Evolutionary conservation across 305 asterid species (phyloP), one percentile per base, ranked within the genome.

Genomic region (Fraxinus sp.): DNA sequence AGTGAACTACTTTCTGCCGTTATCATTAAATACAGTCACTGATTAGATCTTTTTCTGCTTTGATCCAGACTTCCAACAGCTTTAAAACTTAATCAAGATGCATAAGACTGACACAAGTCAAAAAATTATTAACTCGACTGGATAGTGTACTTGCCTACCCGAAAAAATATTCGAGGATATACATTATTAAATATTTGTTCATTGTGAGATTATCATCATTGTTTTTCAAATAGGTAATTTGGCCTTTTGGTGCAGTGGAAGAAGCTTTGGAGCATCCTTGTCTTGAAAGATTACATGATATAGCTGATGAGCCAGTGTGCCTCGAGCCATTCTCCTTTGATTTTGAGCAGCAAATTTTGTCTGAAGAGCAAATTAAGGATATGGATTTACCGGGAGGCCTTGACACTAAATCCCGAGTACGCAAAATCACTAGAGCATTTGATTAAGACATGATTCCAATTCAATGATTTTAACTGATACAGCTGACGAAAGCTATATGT

Each of bases 321-420:
- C 74, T 84, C 0, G 44, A 82, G 79, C 88, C 97, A 13, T 96
- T 96, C 83, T 86, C 93, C 3, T 94, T 91, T 22, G 98, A 94
- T 83, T 91, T 94, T 81, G 99, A 96, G 94, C 85, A 87, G 68
- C 97, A 90, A 83, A 84, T 83, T 78, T 85, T 91, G 68, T 88
- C 93, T 10, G 97, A 93, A 79, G 99, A 96, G 83, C 97, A 96
- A 91, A 94, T 96, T 72, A 96, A 96, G 83, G 98, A 96, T 62
- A 86, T 93, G 98, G n/a, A 93, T 96, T 44, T 94, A 93, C 89
- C 88, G 86, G 78, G 98, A 96, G 86, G 92, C 98, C 6, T 82
- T 93, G 89, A 86, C 88, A 59, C 74, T 94, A 49, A 96, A 96
- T 89, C 98, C 95, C 0, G 85, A 84, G 6, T 85, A 89, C 33